phyloP scores from a whole-genome alignment of 768 basidiomycete genomes.

The Collybia mongolica region DNA sequence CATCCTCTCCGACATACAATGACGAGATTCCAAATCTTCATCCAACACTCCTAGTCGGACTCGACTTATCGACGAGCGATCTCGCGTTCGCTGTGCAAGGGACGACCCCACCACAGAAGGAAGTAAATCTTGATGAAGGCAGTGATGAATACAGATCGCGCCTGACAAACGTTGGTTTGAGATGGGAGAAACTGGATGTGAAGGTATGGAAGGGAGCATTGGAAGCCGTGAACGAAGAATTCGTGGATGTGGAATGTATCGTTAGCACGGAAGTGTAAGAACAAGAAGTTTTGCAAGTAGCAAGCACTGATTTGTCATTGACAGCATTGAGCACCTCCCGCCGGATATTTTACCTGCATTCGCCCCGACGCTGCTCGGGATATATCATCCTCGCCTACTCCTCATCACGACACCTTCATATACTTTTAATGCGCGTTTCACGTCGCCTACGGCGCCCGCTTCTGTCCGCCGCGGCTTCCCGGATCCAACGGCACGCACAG shows the following conservation, averaged over 20 bases:
- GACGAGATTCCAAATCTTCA: constrained; percentile 60
- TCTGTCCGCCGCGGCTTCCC: constrained; percentile 50
- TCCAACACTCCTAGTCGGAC: constrained; percentile 54
- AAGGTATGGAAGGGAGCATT: constrained; percentile 77
- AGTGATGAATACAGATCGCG: constrained; percentile 20
- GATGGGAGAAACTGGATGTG: constrained; percentile 71
- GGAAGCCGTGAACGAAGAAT: constrained; percentile 62
- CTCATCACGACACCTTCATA: constrained; percentile 87
- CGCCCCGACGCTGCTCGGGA: constrained; percentile 70
- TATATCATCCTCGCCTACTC: constrained; percentile 71
- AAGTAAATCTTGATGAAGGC: constrained; percentile 17
- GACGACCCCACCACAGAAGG: constrained; percentile 39
- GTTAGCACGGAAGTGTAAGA: constrained; percentile 77
- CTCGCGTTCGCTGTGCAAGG: constrained; percentile 53
- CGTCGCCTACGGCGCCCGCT: constrained; percentile 45
- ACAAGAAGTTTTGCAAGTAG: background rate
- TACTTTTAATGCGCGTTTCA: constrained; percentile 78
- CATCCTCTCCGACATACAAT: constrained; percentile 29
- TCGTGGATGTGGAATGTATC: constrained; percentile 68
- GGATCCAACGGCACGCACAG: constrained; percentile 77
- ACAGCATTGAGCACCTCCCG: constrained; percentile 79
- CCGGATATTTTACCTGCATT: constrained; percentile 58
- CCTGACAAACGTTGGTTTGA: constrained; percentile 27
- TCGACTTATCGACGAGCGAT: constrained; percentile 59
- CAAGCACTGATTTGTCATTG: constrained; percentile 2